Base-by-base conservation (phyloP, 495 filamentous ascomycete species). In the Ascodesmis nigricans region DNA sequence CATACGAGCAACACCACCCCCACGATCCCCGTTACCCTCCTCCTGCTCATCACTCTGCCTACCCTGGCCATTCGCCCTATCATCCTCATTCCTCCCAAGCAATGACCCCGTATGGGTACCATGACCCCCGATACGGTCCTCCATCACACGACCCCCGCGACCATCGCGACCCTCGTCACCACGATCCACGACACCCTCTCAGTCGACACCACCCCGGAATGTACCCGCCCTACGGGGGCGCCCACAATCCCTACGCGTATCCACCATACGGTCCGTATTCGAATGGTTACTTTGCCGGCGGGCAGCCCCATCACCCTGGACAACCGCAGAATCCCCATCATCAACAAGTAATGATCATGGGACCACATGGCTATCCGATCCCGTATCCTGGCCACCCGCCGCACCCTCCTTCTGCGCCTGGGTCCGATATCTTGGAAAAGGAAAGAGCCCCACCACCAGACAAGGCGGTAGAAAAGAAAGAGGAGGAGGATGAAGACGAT, bases 311-410 rank as follows among this genome's bases (percentile, higher is more conserved):
- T 1, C 44, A 44, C 3, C 7, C 31, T 3, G 24, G 31, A 8
- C 32, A 40, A 11, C 43, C 27, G n/a, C 39, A 21, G 13, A 35
- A 33, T 23, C 41, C 35, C 7, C 29, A 35, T 1, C 28, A 42
- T 15, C 41, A 36, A n/a, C 42, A 48, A n/a, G 49, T 50, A 45
- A 50, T 50, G 47, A 41, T 50, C 18, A 39, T 50, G 47, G 47
- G 47, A 5, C 46, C 47, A 9, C 39, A 41, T n/a, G 47, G 47
- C 4, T 49, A 50, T 22, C 45, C 38, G 1, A 29, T 50, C n/a
- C 45, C 45, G 15, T 49, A 43, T 17, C 16, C 21, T 7, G 35
- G 35, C n/a, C n/a, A n/a, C n/a, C n/a, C n/a, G n/a, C n/a, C n/a
- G n/a, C n/a, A n/a, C n/a, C n/a, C n/a, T n/a, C n/a, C n/a, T n/a